phyloP scores from a whole-genome alignment of 164 flowering plant genomes.

The Stephania cephalantha region DNA sequence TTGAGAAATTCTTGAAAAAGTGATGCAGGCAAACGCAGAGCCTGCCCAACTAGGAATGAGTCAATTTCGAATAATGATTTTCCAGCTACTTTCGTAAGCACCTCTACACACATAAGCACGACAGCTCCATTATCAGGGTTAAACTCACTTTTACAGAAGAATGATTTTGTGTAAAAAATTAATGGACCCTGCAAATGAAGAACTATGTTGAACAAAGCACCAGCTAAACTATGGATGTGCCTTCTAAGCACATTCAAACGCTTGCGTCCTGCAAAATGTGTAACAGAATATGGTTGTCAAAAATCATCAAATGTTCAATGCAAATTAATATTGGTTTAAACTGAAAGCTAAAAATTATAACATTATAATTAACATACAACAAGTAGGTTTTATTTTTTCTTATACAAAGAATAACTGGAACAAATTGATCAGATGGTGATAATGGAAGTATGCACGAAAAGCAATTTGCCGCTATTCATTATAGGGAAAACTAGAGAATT shows the following conservation, averaged over 20 bases:
- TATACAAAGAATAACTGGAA: too few relatives aligned
- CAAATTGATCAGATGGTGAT: too few relatives aligned
- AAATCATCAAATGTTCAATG: not conserved
- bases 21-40: constrained; percentile 52
- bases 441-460: too few relatives aligned
- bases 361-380: not conserved
- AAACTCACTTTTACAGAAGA: constrained; percentile 4
- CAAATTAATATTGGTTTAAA: not conserved
- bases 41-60: constrained; percentile 50
- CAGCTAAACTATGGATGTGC: constrained; percentile 47
- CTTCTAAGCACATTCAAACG: constrained; percentile 44
- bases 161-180: constrained; percentile 37
- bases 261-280: constrained; percentile 51
- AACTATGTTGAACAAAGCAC: constrained; percentile 60
- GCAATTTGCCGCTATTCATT: too few relatives aligned
- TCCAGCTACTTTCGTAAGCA: constrained; percentile 59
- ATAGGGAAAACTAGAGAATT: too few relatives aligned
- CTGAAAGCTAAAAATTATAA: not conserved
- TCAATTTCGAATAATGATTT: constrained; percentile 55
- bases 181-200: constrained; percentile 68
- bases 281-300: constrained; percentile 9
- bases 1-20: constrained; percentile 50
- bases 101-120: constrained; percentile 76
- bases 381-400: not conserved
- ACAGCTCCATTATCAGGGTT: constrained; percentile 82